Base-by-base conservation (phyloP, 495 filamentous ascomycete genomes). In the Penicillium antarcticum region DNA sequence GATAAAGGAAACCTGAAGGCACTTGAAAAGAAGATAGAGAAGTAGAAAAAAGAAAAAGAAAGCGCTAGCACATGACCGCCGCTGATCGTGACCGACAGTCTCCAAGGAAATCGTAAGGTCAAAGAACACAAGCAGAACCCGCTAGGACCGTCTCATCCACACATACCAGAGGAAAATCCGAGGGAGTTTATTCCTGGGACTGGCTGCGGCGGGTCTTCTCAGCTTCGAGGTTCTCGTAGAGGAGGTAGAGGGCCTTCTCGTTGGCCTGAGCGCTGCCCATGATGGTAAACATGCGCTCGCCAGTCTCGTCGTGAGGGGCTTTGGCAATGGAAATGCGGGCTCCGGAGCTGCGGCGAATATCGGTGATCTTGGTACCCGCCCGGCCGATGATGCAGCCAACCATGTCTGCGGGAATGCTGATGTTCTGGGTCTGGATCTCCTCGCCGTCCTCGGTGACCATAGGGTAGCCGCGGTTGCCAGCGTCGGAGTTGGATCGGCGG, bases 201-300 rank as follows among this genome's bases (percentile, higher is more conserved):
- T 94, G 87, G 74, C 87, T 89, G 64, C 95, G 88, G 52, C 92
- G 89, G 81, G 90, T 89, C 80, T 98, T 98, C 79, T 98, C 94
- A 14, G 91, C 94, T 72, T 98, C 94, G 29, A 98, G 83, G 71
- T 98, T 97, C 80, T 98, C 94, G 73, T 98, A 98, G 42, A 98
- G 81, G 32, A 97, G 83, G 68, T 92, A 97, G 8, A 98, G 79
- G 13, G 94, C 94, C 57, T 91, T 91, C 75, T 98, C 94, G 62
- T 97, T 97, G 53, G 88, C 88, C 70, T 81, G 81, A 19, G 86
- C 84, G 49, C 88, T 95, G 52, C 94, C 94, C 81, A 95, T 96
- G 66, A 98, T 97, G 55, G 94, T 97, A 76, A 97, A 98, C 94
- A 98, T 97, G 62, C 94, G 85, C 80, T 98, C 94, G 45, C 94